A percentile compares a stretch with the other conserved stretches of the same genome.
These are phyloP conservation scores for Syzygium oleosum DNA, from an alignment of 345 rosid genomes.

Conservation along the genomic window DNA sequence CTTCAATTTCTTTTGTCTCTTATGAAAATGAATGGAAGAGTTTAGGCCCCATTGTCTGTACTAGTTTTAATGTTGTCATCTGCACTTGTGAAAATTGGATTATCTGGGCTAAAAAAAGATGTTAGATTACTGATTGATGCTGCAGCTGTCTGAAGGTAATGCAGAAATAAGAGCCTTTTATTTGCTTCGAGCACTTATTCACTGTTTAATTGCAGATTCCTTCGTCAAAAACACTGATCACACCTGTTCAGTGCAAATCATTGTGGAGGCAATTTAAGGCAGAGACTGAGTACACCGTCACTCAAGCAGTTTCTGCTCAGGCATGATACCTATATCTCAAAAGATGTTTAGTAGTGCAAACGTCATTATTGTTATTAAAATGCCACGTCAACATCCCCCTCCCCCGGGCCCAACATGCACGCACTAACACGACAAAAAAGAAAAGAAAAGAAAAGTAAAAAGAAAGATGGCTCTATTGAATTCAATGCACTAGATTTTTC, in stretches of 20 bases:
- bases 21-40: not conserved
- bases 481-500: not conserved
- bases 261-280: slow-evolving; percentile 97
- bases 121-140: not conserved
- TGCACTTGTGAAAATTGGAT: not conserved
- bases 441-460: not conserved
- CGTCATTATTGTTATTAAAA: not conserved
- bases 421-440: not conserved
- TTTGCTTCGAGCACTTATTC: not conserved
- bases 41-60: not conserved
- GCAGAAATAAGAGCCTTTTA: not conserved
- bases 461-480: not conserved
- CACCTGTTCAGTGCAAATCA: slow-evolving; percentile 93
- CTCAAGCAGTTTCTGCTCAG: slow-evolving; percentile 99
- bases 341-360: not conserved
- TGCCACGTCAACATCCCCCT: not conserved
- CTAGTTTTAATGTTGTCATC: not conserved
- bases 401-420: not conserved
- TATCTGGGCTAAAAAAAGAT: not conserved
- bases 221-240: slow-evolving; percentile 70
- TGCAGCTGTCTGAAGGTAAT: not conserved
- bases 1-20: not conserved
- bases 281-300: slow-evolving; percentile 87
- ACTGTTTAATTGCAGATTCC: slow-evolving; percentile 47
- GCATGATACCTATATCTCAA: slow-evolving; percentile 19